A percentile compares a stretch with the other conserved stretches of the same genome.
These are phyloP conservation scores for Botrytis medusae DNA, from an alignment of 2,329 filamentous ascomycete genomes.

Conservation along the genomic window DNA sequence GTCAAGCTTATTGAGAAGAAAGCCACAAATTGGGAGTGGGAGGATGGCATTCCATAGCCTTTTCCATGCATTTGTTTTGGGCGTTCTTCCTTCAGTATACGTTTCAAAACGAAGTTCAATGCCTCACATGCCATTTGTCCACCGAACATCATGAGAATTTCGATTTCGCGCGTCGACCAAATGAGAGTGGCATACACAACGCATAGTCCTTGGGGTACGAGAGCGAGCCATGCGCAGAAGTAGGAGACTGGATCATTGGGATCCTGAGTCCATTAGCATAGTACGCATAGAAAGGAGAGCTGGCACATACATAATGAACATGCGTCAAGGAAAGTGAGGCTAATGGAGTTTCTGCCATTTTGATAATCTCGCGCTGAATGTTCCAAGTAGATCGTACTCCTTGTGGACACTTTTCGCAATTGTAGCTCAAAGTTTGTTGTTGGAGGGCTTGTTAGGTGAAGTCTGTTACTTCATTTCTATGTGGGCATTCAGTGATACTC, in stretches of 20 bases:
- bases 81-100: conserved; percentile 87
- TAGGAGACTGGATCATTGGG: conserved; percentile 82
- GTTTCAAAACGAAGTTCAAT: conserved; percentile 85
- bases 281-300: conserved; percentile 8
- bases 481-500: background rate
- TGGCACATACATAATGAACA: conserved; percentile 79
- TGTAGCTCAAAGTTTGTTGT: background rate
- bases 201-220: conserved; percentile 87
- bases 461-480: background rate
- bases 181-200: conserved; percentile 87
- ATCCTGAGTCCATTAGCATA: conserved; percentile 56
- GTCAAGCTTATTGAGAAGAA: conserved; percentile 86
- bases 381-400: background rate
- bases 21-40: conserved; percentile 90
- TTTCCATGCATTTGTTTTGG: conserved; percentile 81
- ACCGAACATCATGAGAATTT: conserved; percentile 84
- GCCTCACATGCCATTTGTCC: conserved; percentile 92
- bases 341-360: conserved; percentile 55
- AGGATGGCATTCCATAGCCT: conserved; percentile 96
- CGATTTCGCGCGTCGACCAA: conserved; percentile 86
- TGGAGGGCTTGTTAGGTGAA: background rate
- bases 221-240: conserved; percentile 87
- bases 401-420: background rate
- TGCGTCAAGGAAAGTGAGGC: conserved; percentile 93
- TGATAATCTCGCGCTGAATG: background rate